Evolutionary conservation across 2,329 filamentous ascomycete genomes (phyloP).

Genomic region (Colletotrichum paranaense): DNA sequence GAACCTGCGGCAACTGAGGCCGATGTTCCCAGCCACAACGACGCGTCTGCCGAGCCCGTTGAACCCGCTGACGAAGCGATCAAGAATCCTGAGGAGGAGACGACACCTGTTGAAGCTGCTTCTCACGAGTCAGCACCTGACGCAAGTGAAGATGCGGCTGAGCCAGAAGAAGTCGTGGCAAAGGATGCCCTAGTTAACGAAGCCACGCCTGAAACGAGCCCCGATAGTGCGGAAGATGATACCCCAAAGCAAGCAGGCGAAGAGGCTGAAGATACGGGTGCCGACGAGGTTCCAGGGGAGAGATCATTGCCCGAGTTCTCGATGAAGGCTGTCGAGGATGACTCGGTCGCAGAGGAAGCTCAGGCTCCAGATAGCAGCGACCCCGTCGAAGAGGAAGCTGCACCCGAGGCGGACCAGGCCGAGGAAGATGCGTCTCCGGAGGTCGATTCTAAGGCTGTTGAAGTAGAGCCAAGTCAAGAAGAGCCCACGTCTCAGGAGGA

Average conservation of each 20-base stretch:
- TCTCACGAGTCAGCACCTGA: not conserved
- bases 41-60: not conserved
- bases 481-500: not conserved
- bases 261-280: not conserved
- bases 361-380: not conserved
- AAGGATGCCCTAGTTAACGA: not conserved
- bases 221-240: slow-evolving; percentile 32
- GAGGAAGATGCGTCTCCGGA: not conserved
- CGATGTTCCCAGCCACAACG: not conserved
- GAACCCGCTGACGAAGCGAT: not conserved
- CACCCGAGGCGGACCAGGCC: not conserved
- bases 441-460: not conserved
- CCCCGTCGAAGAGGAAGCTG: not conserved
- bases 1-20: not conserved
- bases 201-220: not conserved
- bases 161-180: not conserved
- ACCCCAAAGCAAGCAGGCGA: not conserved
- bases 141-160: not conserved
- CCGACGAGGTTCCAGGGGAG: not conserved
- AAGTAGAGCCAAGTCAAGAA: not conserved
- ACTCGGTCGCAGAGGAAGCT: not conserved
- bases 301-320: slow-evolving; percentile 4
- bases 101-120: not conserved
- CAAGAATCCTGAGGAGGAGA: not conserved
- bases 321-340: slow-evolving; percentile 1